phyloP scores from a whole-genome alignment of 305 asterid species.

The Fraxinus dipetala region DNA sequence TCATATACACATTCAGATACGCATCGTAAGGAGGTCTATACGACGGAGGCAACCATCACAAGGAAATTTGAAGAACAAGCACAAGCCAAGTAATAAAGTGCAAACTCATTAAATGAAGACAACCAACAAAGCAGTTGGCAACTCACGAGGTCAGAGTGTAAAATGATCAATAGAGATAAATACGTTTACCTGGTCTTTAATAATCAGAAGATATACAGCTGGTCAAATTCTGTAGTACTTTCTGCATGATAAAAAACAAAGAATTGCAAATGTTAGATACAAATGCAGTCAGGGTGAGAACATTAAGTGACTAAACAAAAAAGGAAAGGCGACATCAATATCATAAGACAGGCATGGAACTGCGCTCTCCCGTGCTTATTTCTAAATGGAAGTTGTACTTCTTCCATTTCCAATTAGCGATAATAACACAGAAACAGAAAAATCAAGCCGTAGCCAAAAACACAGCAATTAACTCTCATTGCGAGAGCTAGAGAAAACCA shows the following conservation, averaged over 20 bases:
- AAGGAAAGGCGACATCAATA: conserved; percentile 18
- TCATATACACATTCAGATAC: not conserved
- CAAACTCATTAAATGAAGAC: conserved; percentile 40
- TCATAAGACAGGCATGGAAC: conserved; percentile 54
- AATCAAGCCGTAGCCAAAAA: not conserved
- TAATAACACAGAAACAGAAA: not conserved
- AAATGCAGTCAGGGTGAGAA: not conserved
- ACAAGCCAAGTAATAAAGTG: conserved; percentile 33
- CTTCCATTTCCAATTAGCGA: not conserved
- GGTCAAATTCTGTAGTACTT: conserved; percentile 29
- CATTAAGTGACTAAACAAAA: conserved; percentile 6
- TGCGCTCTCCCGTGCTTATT: conserved; percentile 14
- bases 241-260: conserved; percentile 36
- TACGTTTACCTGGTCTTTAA: conserved; percentile 35
- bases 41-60: conserved; percentile 26
- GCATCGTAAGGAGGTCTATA: not conserved
- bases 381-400: not conserved
- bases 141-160: conserved; percentile 45
- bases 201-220: conserved; percentile 31
- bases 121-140: conserved; percentile 49
- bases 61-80: conserved; percentile 25
- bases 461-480: not conserved
- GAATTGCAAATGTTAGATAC: conserved; percentile 11
- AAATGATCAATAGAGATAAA: conserved; percentile 13
- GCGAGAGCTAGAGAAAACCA: conserved; percentile 36